Evolutionary conservation across 1,284 basidiomycete genomes (phyloP), one percentile per base, ranked within the genome.

Genomic region (Coniferiporia sulphurascens): DNA sequence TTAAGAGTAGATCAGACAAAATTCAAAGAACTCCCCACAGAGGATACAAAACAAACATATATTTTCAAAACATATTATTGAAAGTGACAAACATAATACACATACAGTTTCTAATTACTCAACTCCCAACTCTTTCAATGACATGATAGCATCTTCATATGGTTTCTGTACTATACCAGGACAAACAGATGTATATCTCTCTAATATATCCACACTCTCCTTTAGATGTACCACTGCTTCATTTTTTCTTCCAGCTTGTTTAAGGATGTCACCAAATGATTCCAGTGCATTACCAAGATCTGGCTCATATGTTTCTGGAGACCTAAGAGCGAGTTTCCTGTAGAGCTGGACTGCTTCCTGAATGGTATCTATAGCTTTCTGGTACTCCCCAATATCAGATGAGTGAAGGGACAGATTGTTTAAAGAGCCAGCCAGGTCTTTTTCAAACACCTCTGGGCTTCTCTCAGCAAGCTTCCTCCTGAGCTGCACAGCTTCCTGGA

Each of bases 81-180:
- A 27, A 27, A 27, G 27, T 27, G 27, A 27, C 27, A 27, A 27
- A 5, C 27, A 27, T 27, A 27, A 5, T 27, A 5, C 27, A 27
- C 3, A 27, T 27, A 27, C 27, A 27, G 27, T 27, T 2, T 27
- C 41, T 43, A 43, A 43, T 7, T 43, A 43, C 41, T 43, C 41
- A 43, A n/a, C 10, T 7, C n/a, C 41, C 41, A 75, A 73, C 53
- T 43, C 63, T 10, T 55, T 12, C 53, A 32, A 7, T 10, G 9
- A 13, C 21, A 34, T 12, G 8, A 32, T 13, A 1, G 41, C n/a
- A 45, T 27, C 2, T 19, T 49, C n/a, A 34, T 19, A 13, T 21
- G 41, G 22, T 45, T 41, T 15, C 41, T 43, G 10, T n/a, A 43
- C 41, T n/a, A 13, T 43, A 12, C 41, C 41, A 43, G 41, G 41